These are phyloP conservation scores for Leccinum aurantiacum DNA, from an alignment of 768 basidiomycete genomes.

Conservation along the genomic window DNA sequence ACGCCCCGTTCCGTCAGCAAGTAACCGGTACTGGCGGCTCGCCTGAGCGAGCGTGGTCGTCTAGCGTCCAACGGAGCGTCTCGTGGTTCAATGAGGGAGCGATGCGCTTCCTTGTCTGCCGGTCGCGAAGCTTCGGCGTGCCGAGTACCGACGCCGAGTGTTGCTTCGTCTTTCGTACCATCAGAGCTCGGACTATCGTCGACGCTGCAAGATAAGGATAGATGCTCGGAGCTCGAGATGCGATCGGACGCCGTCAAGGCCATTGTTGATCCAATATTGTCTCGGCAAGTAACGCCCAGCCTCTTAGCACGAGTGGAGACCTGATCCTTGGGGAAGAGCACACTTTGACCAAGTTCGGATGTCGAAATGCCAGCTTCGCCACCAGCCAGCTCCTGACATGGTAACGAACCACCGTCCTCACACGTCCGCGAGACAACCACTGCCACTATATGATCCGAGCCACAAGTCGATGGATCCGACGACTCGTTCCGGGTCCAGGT, in stretches of 20 bases:
- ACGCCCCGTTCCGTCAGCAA: not conserved
- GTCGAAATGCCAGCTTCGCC: not conserved
- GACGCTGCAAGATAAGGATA: not conserved
- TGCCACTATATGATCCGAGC: not conserved
- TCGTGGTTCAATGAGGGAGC: not conserved
- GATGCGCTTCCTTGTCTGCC: not conserved
- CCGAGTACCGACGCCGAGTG: not conserved
- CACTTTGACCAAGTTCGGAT: not conserved
- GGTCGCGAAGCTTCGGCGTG: not conserved
- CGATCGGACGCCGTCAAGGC: not conserved
- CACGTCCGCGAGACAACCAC: not conserved
- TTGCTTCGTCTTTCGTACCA: not conserved
- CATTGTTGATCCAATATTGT: not conserved
- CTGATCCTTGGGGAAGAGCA: not conserved
- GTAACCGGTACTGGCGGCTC: not conserved
- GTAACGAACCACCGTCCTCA: not conserved
- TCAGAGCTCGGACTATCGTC: not conserved
- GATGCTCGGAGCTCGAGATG: not conserved
- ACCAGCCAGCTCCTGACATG: not conserved
- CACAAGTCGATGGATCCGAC: not conserved
- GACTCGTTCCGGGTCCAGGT: not conserved
- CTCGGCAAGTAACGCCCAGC: not conserved
- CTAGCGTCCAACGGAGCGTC: slow-evolving; percentile 1
- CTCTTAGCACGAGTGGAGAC: not conserved
- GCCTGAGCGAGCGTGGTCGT: not conserved